Base-by-base conservation (phyloP, 2,329 filamentous ascomycete species). In the Atkinsonella hypoxylon region DNA sequence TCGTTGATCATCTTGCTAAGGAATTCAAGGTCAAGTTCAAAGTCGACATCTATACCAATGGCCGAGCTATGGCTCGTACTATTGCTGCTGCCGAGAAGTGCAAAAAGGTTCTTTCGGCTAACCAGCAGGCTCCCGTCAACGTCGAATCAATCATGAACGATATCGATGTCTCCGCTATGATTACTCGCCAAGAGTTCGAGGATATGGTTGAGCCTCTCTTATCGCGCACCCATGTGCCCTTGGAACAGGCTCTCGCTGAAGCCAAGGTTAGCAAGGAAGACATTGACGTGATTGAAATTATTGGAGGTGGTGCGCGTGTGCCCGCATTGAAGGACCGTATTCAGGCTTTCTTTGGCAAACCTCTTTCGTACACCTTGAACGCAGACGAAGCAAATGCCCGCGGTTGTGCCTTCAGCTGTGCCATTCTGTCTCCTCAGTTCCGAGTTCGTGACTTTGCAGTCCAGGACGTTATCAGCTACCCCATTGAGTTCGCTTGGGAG, bases 61-160 rank as follows among this genome's bases (percentile, higher is more conserved):
- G 83, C 58, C 95, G 95, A 75, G 93, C 91, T 53, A 81, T 85
- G 69, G 82, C 90, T 59, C 89, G 93, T 67, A 87, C 94, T 60
- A 79, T 87, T 41, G 83, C 89, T 55, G 89, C 87, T 51, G 89
- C 90, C 50, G 93, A 98, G 79, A 96, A 95, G 79, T 75, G 95
- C 66, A 98, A 98, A 84, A 97, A 97, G 82, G 84, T 97, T 51
- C 77, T 98, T 51, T 97, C 91, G 36, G 93, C 93, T 66, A 97
- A 97, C 74, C 86, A 90, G 60, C 80, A 86, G 64, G 89, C 91
- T 17, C 89, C 91, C 47, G 72, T 98, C 69, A 97, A 90, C 77
- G 94, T 98, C 63, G 93, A 98, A 76, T 96, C 90, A 36, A 77
- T 98, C 60, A 97, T 98, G 90, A 94, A 97, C 70, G 93, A 98